Percentiles rank a stretch among this genome's conserved stretches.
Evolutionary conservation across 2,329 filamentous ascomycete genomes (phyloP).

Genomic region (Colletotrichum trifolii): DNA sequence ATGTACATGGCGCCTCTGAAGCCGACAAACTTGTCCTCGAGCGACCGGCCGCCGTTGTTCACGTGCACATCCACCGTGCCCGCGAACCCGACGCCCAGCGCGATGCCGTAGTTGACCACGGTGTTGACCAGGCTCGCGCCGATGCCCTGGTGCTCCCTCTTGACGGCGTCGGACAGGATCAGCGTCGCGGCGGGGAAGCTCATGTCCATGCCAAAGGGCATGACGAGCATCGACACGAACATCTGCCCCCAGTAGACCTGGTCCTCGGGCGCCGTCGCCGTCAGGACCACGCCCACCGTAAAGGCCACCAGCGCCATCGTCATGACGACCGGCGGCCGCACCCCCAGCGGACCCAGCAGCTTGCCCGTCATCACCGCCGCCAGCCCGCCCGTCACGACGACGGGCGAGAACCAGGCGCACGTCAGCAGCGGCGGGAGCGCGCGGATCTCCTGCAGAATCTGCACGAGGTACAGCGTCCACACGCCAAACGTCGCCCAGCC

Average conservation of each 20-base stretch:
- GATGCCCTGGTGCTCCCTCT: slow-evolving; percentile 58
- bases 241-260: slow-evolving; percentile 74
- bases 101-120: slow-evolving; percentile 76
- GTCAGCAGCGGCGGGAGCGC: slow-evolving; percentile 55
- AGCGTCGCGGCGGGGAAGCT: slow-evolving; percentile 71
- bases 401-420: slow-evolving; percentile 57
- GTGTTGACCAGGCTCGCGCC: slow-evolving; percentile 69
- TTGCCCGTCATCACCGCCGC: slow-evolving; percentile 58
- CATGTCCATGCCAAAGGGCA: slow-evolving; percentile 75
- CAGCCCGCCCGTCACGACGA: slow-evolving; percentile 54
- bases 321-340: slow-evolving; percentile 55
- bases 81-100: slow-evolving; percentile 72
- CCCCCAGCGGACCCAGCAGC: slow-evolving; percentile 50
- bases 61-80: slow-evolving; percentile 68
- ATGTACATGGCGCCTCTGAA: slow-evolving; percentile 54
- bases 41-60: slow-evolving; percentile 34
- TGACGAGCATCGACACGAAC: slow-evolving; percentile 68
- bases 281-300: slow-evolving; percentile 54
- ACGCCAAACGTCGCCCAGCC: slow-evolving; percentile 67
- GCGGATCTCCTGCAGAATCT: slow-evolving; percentile 59
- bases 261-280: slow-evolving; percentile 59
- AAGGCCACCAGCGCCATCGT: slow-evolving; percentile 57
- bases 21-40: slow-evolving; percentile 45
- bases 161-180: slow-evolving; percentile 65
- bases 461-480: slow-evolving; percentile 63